Percentiles rank a stretch among this genome's conserved stretches.
phyloP scores from a whole-genome alignment of 176 grass and related monocot genomes.

The Zea mays region Zm-B73-REFERENCE-NAM-5.0 NC_050101.1:42315501-42316000 shows the following conservation, averaged over 20 bases:
- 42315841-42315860: slow-evolving; percentile 81
- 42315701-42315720: slow-evolving; percentile 47
- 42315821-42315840: slow-evolving; percentile 67
- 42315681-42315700: slow-evolving; percentile 69
- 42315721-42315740: slow-evolving; percentile 57
- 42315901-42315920: slow-evolving; percentile 74
- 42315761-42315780: slow-evolving; percentile 46
- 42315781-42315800: slow-evolving; percentile 30
- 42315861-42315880: slow-evolving; percentile 76
- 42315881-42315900: slow-evolving; percentile 69
- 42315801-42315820: slow-evolving; percentile 69
- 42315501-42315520: slow-evolving; percentile 74
- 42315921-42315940: slow-evolving; percentile 73
- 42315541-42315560: slow-evolving; percentile 54
- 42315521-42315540: slow-evolving; percentile 79
- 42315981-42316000: slow-evolving; percentile 82
- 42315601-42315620: slow-evolving; percentile 72
- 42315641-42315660: slow-evolving; percentile 76
- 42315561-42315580: slow-evolving; percentile 61
- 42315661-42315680: slow-evolving; percentile 76
- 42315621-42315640: slow-evolving; percentile 73
- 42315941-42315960: slow-evolving; percentile 85
- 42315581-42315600: slow-evolving; percentile 85
- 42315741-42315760: slow-evolving; percentile 53
- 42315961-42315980: slow-evolving; percentile 93